phyloP scores from a whole-genome alignment of 805 yeast genomes.

The Saccharomycopsis malanga region DNA sequence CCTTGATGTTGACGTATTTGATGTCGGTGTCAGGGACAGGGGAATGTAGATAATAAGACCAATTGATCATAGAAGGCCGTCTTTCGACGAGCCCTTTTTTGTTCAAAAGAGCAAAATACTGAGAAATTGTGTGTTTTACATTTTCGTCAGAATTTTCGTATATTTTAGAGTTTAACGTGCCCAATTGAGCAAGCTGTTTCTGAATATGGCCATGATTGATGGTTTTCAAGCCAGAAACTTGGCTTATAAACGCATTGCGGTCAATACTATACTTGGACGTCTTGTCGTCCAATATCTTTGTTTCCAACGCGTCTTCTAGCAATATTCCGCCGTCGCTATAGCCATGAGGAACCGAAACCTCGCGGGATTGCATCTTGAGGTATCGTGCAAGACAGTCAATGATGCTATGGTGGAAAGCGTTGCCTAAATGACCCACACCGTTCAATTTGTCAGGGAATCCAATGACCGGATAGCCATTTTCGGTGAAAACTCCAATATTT shows the following conservation, averaged over 20 bases:
- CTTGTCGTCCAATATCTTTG: constrained; percentile 88
- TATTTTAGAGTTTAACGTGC: constrained; percentile 82
- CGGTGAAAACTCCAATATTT: constrained; percentile 78
- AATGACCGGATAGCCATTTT: constrained; percentile 84
- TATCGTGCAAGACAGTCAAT: constrained; percentile 90
- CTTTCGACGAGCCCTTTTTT: constrained; percentile 94
- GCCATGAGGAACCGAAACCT: constrained; percentile 87
- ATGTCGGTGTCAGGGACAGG: constrained; percentile 95
- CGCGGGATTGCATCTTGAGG: constrained; percentile 93
- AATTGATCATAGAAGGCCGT: constrained; percentile 85
- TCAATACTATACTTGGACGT: constrained; percentile 6
- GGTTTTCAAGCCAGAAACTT: constrained; percentile 97
- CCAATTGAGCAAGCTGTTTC: constrained; percentile 73
- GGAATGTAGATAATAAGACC: constrained; percentile 92
- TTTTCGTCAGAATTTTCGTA: constrained; percentile 56
- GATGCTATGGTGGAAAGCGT: constrained; percentile 90
- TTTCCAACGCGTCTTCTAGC: constrained; percentile 96
- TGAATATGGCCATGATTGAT: constrained; percentile 81
- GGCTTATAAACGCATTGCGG: constrained; percentile 44
- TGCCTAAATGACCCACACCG: constrained; percentile 97
- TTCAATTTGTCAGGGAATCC: constrained; percentile 99
- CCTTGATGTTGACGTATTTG: constrained; percentile 82
- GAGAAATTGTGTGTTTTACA: not conserved
- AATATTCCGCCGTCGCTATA: constrained; percentile 99
- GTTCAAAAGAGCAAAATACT: constrained; percentile 67